A percentile compares a stretch with the other conserved stretches of the same genome.
Evolutionary conservation across 2,329 filamentous ascomycete species (phyloP).

Genomic region (Trichoderma atrobrunneum): DNA sequence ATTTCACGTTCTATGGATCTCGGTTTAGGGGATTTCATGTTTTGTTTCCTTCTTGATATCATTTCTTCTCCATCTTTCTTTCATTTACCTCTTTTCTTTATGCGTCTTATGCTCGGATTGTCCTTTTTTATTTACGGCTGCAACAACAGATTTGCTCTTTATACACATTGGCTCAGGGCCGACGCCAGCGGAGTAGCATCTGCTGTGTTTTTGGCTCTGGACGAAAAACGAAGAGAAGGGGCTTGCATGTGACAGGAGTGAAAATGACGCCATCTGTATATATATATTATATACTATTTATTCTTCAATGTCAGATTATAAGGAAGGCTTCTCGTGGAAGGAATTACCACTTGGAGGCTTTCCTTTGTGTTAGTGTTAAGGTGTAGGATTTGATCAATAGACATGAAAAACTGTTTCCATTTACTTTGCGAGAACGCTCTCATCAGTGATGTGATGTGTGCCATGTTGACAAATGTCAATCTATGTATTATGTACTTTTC

Average conservation of each 20-base stretch:
- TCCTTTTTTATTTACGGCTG: slow-evolving; percentile 22
- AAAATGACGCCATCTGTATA: slow-evolving; percentile 19
- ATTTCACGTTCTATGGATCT: slow-evolving; percentile 25
- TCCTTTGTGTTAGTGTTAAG: background rate
- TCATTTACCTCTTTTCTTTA: background rate
- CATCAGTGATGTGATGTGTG: background rate
- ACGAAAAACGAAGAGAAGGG: slow-evolving; percentile 8
- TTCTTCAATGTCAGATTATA: slow-evolving; percentile 12
- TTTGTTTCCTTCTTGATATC: slow-evolving; percentile 8
- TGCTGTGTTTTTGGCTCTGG: slow-evolving; percentile 1
- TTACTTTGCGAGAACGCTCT: background rate
- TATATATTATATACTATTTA: slow-evolving; percentile 16
- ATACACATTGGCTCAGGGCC: slow-evolving; percentile 25
- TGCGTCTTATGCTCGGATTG: slow-evolving; percentile 16
- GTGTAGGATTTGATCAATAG: slow-evolving; percentile 10
- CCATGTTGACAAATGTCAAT: background rate
- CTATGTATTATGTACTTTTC: background rate
- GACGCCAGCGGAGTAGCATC: background rate
- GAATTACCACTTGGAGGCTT: background rate
- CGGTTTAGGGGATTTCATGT: slow-evolving; percentile 25
- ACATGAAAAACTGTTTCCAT: slow-evolving; percentile 14
- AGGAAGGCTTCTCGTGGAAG: background rate
- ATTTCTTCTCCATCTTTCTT: slow-evolving; percentile 5
- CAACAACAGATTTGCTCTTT: slow-evolving; percentile 27
- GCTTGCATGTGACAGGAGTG: slow-evolving; percentile 14